A percentile compares a stretch with the other conserved stretches of the same genome.
Conservation (phyloP, 441 rosid species). For the Rhodomyrtus psidioides region DNA sequence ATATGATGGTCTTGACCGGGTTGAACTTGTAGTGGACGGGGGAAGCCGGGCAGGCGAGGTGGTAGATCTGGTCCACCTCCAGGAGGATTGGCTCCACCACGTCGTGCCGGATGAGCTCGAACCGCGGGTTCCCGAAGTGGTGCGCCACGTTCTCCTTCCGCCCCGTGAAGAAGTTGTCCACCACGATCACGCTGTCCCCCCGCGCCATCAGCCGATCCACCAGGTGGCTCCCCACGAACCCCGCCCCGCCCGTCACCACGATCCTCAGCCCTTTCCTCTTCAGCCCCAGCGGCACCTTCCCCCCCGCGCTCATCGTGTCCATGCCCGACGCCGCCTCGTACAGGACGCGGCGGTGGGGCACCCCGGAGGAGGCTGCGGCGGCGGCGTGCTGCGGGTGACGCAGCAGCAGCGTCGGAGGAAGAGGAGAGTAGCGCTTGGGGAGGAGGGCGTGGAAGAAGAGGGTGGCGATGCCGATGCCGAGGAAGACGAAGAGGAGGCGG, state of each 20-base stretch:
- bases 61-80: conserved; percentile 21
- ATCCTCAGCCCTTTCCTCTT: conserved; percentile 11
- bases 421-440: neutral
- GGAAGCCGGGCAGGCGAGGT: conserved; percentile 18
- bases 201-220: conserved; percentile 13
- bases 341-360: neutral
- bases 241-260: conserved; percentile 10
- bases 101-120: conserved; percentile 17
- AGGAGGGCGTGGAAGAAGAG: neutral
- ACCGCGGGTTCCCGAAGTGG: conserved; percentile 14
- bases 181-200: conserved; percentile 18
- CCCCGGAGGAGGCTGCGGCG: neutral
- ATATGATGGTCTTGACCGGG: conserved; percentile 18
- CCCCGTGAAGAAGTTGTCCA: conserved; percentile 16
- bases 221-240: conserved; percentile 17
- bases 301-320: neutral
- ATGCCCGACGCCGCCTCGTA: neutral
- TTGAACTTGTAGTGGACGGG: conserved; percentile 16
- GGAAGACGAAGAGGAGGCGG: neutral
- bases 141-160: conserved; percentile 14
- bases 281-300: conserved; percentile 4
- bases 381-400: neutral
- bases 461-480: neutral
- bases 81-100: conserved; percentile 14
- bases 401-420: neutral